phyloP scores from a whole-genome alignment of 1,139 yeast genomes.

The Hansenula lynferdii region DNA sequence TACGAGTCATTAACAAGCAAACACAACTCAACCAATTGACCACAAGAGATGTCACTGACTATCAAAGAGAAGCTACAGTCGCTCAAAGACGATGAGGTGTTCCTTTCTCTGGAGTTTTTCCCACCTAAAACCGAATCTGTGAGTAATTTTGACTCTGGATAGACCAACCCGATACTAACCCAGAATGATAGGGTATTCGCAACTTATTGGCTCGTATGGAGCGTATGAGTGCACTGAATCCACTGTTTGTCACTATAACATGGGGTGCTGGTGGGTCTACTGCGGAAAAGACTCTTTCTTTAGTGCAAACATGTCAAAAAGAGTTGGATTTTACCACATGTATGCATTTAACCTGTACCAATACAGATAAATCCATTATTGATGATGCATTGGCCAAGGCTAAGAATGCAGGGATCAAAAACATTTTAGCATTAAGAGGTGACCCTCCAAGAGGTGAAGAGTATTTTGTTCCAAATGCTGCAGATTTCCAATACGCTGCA shows the following conservation, averaged over 20 bases:
- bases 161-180: slow-evolving; percentile 3
- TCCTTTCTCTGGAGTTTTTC: slow-evolving; percentile 89
- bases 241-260: slow-evolving; percentile 86
- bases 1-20: too few relatives aligned
- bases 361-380: slow-evolving; percentile 70
- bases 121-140: slow-evolving; percentile 89
- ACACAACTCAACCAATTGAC: too few relatives aligned
- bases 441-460: slow-evolving; percentile 91
- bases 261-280: slow-evolving; percentile 99
- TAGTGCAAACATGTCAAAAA: slow-evolving; percentile 73
- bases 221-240: slow-evolving; percentile 86
- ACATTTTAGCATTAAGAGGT: slow-evolving; percentile 89
- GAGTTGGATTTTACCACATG: slow-evolving; percentile 83
- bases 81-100: slow-evolving; percentile 49
- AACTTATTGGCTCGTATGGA: slow-evolving; percentile 81
- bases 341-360: slow-evolving; percentile 93
- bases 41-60: slow-evolving; percentile 31
- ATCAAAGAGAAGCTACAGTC: slow-evolving; percentile 52
- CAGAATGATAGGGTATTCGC: slow-evolving; percentile 51
- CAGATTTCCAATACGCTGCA: slow-evolving; percentile 60
- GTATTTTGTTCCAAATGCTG: slow-evolving; percentile 40
- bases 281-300: slow-evolving; percentile 75
- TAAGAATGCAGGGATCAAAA: slow-evolving; percentile 70
- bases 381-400: slow-evolving; percentile 77
- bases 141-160: slow-evolving; percentile 1